Evolutionary conservation across 768 basidiomycete genomes (phyloP).

Genomic region (Exidia glandulosa): DNA sequence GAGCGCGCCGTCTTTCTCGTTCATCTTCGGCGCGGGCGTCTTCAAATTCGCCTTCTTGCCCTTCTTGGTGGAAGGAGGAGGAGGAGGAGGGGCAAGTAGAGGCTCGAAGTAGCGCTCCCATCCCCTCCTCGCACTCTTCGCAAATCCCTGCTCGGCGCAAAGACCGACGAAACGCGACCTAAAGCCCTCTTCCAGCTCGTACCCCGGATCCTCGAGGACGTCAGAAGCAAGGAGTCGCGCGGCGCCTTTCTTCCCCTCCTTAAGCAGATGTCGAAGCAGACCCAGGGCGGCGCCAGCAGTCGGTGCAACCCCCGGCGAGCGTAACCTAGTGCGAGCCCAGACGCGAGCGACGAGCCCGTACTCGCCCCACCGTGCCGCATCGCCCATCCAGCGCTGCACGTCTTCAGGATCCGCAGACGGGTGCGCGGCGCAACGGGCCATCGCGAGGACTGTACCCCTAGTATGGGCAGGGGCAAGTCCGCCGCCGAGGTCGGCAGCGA

Average conservation of each 20-base stretch:
- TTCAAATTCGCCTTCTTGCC: neutral
- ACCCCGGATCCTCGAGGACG: neutral
- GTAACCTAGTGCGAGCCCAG: too few species aligned
- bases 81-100: neutral
- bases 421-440: neutral
- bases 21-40: neutral
- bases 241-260: neutral
- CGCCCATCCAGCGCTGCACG: neutral
- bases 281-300: neutral
- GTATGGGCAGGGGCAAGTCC: neutral
- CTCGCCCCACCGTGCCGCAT: neutral
- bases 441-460: neutral
- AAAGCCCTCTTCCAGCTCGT: neutral
- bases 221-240: neutral
- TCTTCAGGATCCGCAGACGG: neutral
- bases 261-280: neutral
- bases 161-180: neutral
- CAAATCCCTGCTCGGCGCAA: neutral
- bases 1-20: neutral
- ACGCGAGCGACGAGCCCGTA: neutral
- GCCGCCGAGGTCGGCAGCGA: neutral
- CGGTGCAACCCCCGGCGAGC: neutral
- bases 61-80: too few species aligned
- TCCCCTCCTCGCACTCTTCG: neutral
- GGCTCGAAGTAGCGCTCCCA: neutral